A percentile compares a stretch with the other conserved stretches of the same genome.
These are phyloP conservation scores for Mycena galopus DNA, from an alignment of 768 basidiomycete species.

Conservation along the genomic window DNA sequence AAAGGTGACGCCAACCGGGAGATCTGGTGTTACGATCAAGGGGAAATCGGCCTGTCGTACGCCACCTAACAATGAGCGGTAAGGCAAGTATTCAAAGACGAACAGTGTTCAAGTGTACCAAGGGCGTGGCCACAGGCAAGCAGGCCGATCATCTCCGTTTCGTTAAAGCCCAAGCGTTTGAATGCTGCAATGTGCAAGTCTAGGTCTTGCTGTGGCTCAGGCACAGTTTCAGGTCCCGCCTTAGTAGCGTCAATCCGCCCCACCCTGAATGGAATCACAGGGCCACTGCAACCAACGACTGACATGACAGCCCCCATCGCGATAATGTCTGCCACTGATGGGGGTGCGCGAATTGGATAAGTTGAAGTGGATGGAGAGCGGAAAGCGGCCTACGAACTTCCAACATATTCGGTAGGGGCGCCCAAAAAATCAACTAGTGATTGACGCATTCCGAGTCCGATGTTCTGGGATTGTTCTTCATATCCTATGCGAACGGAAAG, in stretches of 20 bases:
- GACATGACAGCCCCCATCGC: slow-evolving; percentile 32
- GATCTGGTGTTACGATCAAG: not conserved
- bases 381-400: slow-evolving; percentile 17
- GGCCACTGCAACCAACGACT: slow-evolving; percentile 36
- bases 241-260: slow-evolving; percentile 41
- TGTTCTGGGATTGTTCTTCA: not conserved
- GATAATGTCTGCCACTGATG: slow-evolving; percentile 37
- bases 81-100: not conserved
- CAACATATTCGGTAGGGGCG: slow-evolving; percentile 16
- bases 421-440: not conserved
- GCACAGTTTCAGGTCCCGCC: slow-evolving; percentile 31
- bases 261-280: slow-evolving; percentile 36
- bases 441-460: slow-evolving; percentile 5
- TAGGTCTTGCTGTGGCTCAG: slow-evolving; percentile 27
- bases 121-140: not conserved
- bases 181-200: slow-evolving; percentile 30
- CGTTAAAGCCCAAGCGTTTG: slow-evolving; percentile 6
- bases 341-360: not conserved
- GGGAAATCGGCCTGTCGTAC: not conserved
- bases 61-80: not conserved
- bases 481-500: not conserved
- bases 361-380: not conserved
- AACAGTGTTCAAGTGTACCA: not conserved
- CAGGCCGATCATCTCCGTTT: not conserved
- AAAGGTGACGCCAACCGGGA: not conserved